Base-by-base conservation (phyloP, 2,329 filamentous ascomycete genomes). In the Penicillium frequentans region DNA sequence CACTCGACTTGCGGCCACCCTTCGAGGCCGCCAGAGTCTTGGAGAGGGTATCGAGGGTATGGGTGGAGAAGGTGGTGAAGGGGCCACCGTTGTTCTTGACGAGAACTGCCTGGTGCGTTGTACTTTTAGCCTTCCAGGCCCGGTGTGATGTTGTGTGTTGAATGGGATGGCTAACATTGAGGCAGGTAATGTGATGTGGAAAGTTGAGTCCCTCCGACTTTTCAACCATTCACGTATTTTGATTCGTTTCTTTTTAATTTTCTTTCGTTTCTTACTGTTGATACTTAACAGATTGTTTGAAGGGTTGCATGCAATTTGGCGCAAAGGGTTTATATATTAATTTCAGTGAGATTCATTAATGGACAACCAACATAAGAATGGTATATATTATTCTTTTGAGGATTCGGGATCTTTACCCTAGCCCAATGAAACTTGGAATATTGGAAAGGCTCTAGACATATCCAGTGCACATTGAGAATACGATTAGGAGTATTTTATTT, bases 61-160 rank as follows among this genome's bases (percentile, higher is more conserved):
- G 11, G 69, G 60, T 27, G 65, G 64, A n/a, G 61, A 27, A 35
- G 23, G 16, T 21, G 71, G 64, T 6, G 70, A 70, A 52, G 71
- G 68, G 4, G 64, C 66, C 2, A 69, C 71, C 5, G 67, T 78
- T 58, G 64, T 78, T 23, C 62, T 79, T 29, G 74, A 79, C 62
- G 77, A 79, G 55, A 79, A 79, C 63, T 80, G 78, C 64, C 61
- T 56, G 61, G 78, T 80, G 69, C 65, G 73, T 70, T 5, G 23
- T 45, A 10, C 7, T 6, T 49, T 35, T 13, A 26, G 52, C 16
- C 9, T n/a, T 21, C 1, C 10, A 29, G 27, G 10, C 27, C 7
- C 27, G 27, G 5, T 21, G 19, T 37, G 5, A 42, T 42, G n/a
- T 1, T 8, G 9, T 39, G 16, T 23, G 19, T 8, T 42, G 19